A percentile compares a stretch with the other conserved stretches of the same genome.
Conservation (phyloP, 768 basidiomycete species). For the Macrolepiota albuminosa region DNA sequence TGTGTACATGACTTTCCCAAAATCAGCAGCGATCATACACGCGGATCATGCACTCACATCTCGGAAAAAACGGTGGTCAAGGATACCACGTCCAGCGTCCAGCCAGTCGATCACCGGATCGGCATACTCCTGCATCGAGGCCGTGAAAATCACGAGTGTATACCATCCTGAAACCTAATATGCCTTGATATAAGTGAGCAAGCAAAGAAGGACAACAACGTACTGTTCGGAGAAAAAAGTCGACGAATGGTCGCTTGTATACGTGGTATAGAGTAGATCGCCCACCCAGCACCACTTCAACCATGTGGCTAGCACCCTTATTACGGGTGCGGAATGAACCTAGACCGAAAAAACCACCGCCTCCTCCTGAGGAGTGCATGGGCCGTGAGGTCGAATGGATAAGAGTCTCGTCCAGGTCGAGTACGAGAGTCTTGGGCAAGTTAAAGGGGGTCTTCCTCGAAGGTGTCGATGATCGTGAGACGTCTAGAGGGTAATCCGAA, state of each 20-base stretch:
- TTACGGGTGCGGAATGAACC: constrained; percentile 49
- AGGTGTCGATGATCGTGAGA: constrained; percentile 46
- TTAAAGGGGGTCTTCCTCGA: constrained; percentile 69
- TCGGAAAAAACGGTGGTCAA: constrained; percentile 85
- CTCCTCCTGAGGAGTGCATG: constrained; percentile 40
- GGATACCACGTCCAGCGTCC: constrained; percentile 89
- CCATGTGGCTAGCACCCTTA: constrained; percentile 75
- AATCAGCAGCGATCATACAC: constrained; percentile 1
- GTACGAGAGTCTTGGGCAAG: constrained; percentile 88
- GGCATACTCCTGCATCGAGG: constrained; percentile 98
- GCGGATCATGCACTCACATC: constrained; percentile 56
- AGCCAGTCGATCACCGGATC: constrained; percentile 99
- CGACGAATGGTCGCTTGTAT: constrained; percentile 96
- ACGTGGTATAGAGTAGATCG: constrained; percentile 93
- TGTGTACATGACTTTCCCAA: constrained; percentile 79
- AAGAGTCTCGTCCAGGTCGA: constrained; percentile 97
- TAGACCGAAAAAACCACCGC: constrained; percentile 59
- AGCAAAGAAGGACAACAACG: constrained; percentile 14
- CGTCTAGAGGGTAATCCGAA: constrained; percentile 19
- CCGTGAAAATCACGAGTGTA: constrained; percentile 97
- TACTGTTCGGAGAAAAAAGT: constrained; percentile 90
- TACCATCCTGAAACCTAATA: constrained; percentile 95
- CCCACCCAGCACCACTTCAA: constrained; percentile 89
- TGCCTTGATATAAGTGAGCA: constrained; percentile 11
- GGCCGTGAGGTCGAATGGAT: constrained; percentile 95